Base-by-base conservation (phyloP, 2,329 filamentous ascomycete genomes). In the Aspergillus oerlinghausenensis region DNA sequence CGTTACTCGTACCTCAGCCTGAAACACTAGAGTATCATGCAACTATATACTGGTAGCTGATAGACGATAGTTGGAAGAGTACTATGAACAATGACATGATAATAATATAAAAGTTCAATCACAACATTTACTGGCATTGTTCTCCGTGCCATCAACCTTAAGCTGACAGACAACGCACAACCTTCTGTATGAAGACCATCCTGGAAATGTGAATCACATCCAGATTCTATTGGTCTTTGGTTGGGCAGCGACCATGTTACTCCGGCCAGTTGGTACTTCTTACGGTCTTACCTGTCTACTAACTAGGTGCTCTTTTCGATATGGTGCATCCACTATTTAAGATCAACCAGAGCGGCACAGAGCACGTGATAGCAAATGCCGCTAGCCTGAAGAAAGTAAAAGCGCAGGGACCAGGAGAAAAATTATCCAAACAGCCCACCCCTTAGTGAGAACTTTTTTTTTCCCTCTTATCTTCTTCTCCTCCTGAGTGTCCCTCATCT, bases 361-460 rank as follows among this genome's bases (percentile, higher is more conserved):
- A 23, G 2, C 40, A 43, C 40, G 21, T 43, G 40, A 43, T 23
- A 21, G 3, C 2, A 17, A 43, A 11, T 43, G 8, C n/a, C 40
- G 21, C 40, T 43, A 43, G 9, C 10, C 40, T 21, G 26, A 32
- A 52, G 38, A 28, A 53, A 43, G 42, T 49, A 43, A 45, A 52
- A 45, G 28, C 35, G 51, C 26, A 29, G 14, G 32, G 17, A 47
- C 35, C 32, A 47, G 21, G 6, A 35, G 47, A 53, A 47, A 53
- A 53, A 53, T 38, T 38, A 38, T 26, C 29, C 45, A 43, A 29
- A 50, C 56, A 54, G 32, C 57, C 62, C 59, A 58, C 52, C 59
- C 48, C 58, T 60, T 58, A 64, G 62, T 60, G 32, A 38, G 32
- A 38, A 38, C 14, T 66, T 63, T 61, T 62, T 60, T 52, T 54